A percentile compares a stretch with the other conserved stretches of the same genome.
These are phyloP conservation scores for Suillus placidus DNA, from an alignment of 768 basidiomycete genomes.

Conservation along the genomic window DNA sequence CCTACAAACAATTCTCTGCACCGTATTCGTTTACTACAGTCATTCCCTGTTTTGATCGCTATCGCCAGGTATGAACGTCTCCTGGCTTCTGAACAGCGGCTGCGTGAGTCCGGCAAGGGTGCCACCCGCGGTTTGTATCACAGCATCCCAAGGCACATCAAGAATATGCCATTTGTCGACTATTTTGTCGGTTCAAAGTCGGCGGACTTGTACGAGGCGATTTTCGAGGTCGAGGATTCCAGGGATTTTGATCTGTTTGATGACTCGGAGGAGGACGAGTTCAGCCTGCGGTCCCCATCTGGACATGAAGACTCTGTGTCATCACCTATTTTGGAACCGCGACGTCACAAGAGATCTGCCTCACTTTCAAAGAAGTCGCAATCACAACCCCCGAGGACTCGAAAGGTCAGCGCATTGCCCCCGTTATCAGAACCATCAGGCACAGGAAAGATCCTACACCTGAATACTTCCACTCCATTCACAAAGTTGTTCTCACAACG, in stretches of 20 bases:
- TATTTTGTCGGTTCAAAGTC: slow-evolving; percentile 72
- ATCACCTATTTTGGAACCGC: slow-evolving; percentile 14
- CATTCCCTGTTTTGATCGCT: slow-evolving; percentile 74
- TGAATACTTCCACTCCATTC: slow-evolving; percentile 33
- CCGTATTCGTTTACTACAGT: slow-evolving; percentile 36
- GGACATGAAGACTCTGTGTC: slow-evolving; percentile 18
- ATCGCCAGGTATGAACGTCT: slow-evolving; percentile 84
- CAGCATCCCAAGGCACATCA: slow-evolving; percentile 70
- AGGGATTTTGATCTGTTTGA: slow-evolving; percentile 52
- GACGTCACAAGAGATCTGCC: slow-evolving; percentile 2
- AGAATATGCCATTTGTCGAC: slow-evolving; percentile 73
- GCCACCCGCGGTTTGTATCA: slow-evolving; percentile 61
- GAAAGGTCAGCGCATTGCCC: slow-evolving; percentile 31
- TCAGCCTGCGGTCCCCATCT: slow-evolving; percentile 14
- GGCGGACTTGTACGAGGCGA: slow-evolving; percentile 72
- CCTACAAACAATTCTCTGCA: slow-evolving; percentile 10
- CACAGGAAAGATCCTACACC: slow-evolving; percentile 29
- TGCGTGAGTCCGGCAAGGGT: slow-evolving; percentile 55
- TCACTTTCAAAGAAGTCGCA: slow-evolving; percentile 16
- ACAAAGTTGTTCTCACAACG: slow-evolving; percentile 28
- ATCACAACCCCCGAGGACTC: slow-evolving; percentile 17
- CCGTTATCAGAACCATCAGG: slow-evolving; percentile 33
- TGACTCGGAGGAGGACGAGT: slow-evolving; percentile 49
- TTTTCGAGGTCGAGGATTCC: slow-evolving; percentile 70
- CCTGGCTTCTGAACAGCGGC: slow-evolving; percentile 50